phyloP scores from a whole-genome alignment of 148 eudicot genomes.

The Drosera capensis region DNA sequence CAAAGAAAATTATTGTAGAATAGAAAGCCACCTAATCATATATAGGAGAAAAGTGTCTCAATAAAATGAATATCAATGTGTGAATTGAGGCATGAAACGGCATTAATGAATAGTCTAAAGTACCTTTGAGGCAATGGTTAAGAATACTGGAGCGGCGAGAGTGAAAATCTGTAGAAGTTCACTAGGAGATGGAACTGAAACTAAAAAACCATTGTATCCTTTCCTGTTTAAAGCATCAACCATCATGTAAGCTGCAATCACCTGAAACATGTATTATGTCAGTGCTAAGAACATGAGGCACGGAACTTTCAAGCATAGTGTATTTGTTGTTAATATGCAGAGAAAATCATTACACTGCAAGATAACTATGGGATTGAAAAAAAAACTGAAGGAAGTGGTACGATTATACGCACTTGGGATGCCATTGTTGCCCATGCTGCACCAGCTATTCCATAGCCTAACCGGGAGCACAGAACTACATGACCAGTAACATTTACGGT shows the following conservation, averaged over 20 bases:
- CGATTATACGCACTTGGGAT: conserved; percentile 49
- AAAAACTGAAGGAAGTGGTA: too few species aligned
- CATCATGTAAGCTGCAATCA: conserved; percentile 88
- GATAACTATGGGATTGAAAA: too few species aligned
- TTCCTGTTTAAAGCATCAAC: conserved; percentile 56
- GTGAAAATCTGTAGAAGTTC: conserved; percentile 59
- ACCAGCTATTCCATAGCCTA: conserved; percentile 80
- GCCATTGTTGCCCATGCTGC: conserved; percentile 93
- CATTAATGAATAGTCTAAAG: conserved; percentile 5
- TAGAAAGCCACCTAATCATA: conserved; percentile 60
- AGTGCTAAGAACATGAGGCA: too few species aligned
- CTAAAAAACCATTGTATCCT: conserved; percentile 67
- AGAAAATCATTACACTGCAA: too few species aligned
- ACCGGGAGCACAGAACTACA: conserved; percentile 44
- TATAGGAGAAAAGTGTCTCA: background rate
- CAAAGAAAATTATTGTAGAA: conserved; percentile 66
- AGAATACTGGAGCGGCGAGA: conserved; percentile 79
- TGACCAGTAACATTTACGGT: conserved; percentile 66
- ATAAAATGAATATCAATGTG: background rate
- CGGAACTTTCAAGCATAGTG: too few species aligned
- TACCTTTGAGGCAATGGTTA: conserved; percentile 89
- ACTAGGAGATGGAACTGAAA: conserved; percentile 44
- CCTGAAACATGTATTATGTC: conserved; percentile 32
- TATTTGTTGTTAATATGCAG: too few species aligned
- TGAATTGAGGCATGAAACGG: background rate